Conservation (phyloP, 495 filamentous ascomycete species). For the Talaromyces liani region DNA sequence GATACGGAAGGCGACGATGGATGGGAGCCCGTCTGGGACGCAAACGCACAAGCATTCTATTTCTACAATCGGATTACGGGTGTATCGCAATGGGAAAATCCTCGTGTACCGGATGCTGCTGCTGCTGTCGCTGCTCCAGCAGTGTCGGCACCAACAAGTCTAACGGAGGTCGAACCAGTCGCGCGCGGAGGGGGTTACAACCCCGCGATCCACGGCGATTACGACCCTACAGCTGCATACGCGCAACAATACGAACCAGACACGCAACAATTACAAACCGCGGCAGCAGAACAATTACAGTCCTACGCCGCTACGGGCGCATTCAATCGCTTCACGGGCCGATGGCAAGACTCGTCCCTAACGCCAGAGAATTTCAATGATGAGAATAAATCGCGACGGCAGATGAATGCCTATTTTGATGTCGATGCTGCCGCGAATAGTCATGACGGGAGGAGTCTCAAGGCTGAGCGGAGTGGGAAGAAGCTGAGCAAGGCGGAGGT, state of each 20-base stretch:
- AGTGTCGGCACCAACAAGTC: constrained; percentile 13
- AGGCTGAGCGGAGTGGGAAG: constrained; percentile 83
- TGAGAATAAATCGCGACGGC: constrained; percentile 77
- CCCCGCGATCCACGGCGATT: constrained; percentile 90
- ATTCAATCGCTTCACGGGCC: constrained; percentile 92
- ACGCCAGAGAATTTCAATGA: constrained; percentile 75
- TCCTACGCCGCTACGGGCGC: constrained; percentile 59
- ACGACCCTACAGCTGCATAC: constrained; percentile 90
- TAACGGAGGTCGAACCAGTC: constrained; percentile 16
- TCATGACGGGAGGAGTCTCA: constrained; percentile 85
- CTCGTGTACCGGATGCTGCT: constrained; percentile 54
- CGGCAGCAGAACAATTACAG: constrained; percentile 23
- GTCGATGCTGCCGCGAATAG: constrained; percentile 95
- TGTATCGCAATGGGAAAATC: constrained; percentile 82
- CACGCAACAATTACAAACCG: constrained; percentile 21
- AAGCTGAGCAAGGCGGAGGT: constrained; percentile 81
- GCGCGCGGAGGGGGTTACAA: constrained; percentile 69
- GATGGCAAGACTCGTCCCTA: constrained; percentile 59
- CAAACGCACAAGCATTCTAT: constrained; percentile 62
- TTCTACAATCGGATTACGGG: constrained; percentile 83
- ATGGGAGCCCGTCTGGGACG: constrained; percentile 83
- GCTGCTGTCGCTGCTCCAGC: constrained; percentile 13
- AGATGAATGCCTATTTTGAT: constrained; percentile 94
- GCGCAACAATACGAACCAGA: constrained; percentile 50
- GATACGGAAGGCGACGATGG: constrained; percentile 61